Conservation (phyloP, 805 yeast genomes). For the Huiozyma naganishii region DNA sequence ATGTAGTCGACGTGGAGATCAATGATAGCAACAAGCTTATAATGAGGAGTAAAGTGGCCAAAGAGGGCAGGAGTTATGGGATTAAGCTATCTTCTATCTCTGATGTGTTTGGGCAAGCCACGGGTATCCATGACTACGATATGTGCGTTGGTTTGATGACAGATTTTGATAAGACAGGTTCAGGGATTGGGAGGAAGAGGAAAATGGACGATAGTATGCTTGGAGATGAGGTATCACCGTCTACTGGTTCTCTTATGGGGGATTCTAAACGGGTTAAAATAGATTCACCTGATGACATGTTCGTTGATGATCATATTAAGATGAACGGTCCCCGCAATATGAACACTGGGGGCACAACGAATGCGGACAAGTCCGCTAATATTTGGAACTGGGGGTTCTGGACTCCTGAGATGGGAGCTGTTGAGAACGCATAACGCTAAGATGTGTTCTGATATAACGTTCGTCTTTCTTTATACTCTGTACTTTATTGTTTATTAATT, state of each 20-base stretch:
- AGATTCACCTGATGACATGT: conserved; percentile 28
- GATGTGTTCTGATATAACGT: neutral
- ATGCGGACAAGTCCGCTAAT: conserved; percentile 1
- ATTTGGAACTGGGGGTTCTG: conserved; percentile 28
- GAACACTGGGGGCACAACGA: neutral
- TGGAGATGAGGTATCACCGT: conserved; percentile 8
- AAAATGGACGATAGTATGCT: conserved; percentile 15
- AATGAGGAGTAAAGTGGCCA: conserved; percentile 19
- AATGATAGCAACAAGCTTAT: conserved; percentile 18
- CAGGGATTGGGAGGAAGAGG: conserved; percentile 14
- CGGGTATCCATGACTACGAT: conserved; percentile 7
- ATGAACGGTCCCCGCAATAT: conserved; percentile 3
- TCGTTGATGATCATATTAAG: conserved; percentile 10
- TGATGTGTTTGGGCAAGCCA: conserved; percentile 14
- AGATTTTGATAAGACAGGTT: neutral
- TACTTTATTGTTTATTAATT: neutral
- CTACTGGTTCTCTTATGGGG: conserved; percentile 19
- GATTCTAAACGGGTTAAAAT: conserved; percentile 26
- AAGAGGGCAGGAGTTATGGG: conserved; percentile 3
- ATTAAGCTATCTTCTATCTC: conserved; percentile 16
- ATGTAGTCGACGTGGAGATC: conserved; percentile 16
- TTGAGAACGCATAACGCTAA: neutral
- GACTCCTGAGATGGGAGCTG: conserved; percentile 3
- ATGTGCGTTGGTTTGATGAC: neutral
- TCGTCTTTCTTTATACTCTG: neutral